Percentiles rank a stretch among this genome's conserved stretches.
These are phyloP conservation scores for Phytophthora sp. DNA, from an alignment of 352 stramenopile species.

Conservation along the genomic window DNA sequence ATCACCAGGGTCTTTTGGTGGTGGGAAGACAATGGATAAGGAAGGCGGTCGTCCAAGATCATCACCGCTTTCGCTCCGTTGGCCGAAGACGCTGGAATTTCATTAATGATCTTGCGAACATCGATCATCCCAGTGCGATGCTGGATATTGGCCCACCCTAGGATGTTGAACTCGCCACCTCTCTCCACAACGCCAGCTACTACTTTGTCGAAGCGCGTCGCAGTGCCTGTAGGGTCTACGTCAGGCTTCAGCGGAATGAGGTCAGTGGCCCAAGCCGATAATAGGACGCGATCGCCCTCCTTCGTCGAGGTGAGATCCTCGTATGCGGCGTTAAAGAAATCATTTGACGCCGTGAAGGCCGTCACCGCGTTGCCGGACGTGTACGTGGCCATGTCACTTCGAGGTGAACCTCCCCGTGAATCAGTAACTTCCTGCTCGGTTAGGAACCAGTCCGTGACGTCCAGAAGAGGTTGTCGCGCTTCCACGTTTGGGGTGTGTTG, in stretches of 20 bases:
- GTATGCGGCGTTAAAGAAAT: constrained; percentile 50
- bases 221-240: constrained; percentile 17
- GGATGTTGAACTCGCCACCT: constrained; percentile 44
- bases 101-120: constrained; percentile 48
- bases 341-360: constrained; percentile 36
- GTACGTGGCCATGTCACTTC: constrained; percentile 40
- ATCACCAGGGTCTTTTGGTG: constrained; percentile 60
- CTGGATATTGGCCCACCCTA: constrained; percentile 56
- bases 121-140: constrained; percentile 42
- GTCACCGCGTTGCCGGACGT: constrained; percentile 49
- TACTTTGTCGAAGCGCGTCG: constrained; percentile 41
- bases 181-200: constrained; percentile 37
- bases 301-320: constrained; percentile 39
- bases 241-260: constrained; percentile 50
- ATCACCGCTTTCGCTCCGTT: constrained; percentile 29
- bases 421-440: constrained; percentile 50
- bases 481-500: constrained; percentile 33
- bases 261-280: constrained; percentile 53
- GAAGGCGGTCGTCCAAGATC: constrained; percentile 62
- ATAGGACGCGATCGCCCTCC: constrained; percentile 32
- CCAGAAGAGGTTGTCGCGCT: constrained; percentile 47
- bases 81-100: constrained; percentile 10
- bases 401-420: constrained; percentile 45
- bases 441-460: constrained; percentile 59
- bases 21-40: constrained; percentile 37